Evolutionary conservation across 192 early-diverging fungal species (phyloP).

Genomic region (Backusella sp.): DNA sequence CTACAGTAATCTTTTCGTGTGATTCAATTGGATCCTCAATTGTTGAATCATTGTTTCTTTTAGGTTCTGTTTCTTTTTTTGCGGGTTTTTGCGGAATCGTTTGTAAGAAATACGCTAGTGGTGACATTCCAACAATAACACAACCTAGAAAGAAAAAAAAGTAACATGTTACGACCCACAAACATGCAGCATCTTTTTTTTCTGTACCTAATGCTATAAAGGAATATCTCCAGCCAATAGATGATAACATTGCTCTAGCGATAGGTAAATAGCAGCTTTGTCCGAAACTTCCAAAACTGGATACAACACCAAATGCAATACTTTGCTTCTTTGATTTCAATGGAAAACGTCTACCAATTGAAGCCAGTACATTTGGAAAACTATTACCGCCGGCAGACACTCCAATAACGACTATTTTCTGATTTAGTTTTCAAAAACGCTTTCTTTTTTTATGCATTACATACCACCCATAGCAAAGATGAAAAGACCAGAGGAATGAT

Average conservation of each 20-base stretch:
- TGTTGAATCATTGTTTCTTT: not conserved
- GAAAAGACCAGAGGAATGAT: conserved; percentile 15
- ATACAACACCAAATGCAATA: conserved; percentile 35
- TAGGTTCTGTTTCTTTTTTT: not conserved
- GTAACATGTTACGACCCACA: not conserved
- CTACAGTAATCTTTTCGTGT: not conserved
- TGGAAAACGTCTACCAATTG: conserved; percentile 26
- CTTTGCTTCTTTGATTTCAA: conserved; percentile 21
- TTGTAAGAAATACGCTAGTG: conserved; percentile 22
- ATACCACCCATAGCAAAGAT: conserved; percentile 21
- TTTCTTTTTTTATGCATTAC: no score
- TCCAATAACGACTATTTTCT: conserved; percentile 17
- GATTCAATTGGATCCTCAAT: not conserved
- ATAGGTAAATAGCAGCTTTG: conserved; percentile 35
- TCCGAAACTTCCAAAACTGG: conserved; percentile 34
- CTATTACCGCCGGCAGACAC: conserved; percentile 31
- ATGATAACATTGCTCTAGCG: conserved; percentile 15
- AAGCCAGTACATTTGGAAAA: conserved; percentile 27
- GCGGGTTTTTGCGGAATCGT: conserved; percentile 10
- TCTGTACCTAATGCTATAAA: conserved; percentile 26
- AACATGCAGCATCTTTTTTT: not conserved
- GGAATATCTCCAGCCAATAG: conserved; percentile 28
- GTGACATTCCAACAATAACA: conserved; percentile 6
- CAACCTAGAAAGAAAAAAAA: conserved; percentile 8
- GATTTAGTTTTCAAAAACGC: no score